Evolutionary conservation across 345 rosid species (phyloP).

Genomic region (Populus euphratica): DNA sequence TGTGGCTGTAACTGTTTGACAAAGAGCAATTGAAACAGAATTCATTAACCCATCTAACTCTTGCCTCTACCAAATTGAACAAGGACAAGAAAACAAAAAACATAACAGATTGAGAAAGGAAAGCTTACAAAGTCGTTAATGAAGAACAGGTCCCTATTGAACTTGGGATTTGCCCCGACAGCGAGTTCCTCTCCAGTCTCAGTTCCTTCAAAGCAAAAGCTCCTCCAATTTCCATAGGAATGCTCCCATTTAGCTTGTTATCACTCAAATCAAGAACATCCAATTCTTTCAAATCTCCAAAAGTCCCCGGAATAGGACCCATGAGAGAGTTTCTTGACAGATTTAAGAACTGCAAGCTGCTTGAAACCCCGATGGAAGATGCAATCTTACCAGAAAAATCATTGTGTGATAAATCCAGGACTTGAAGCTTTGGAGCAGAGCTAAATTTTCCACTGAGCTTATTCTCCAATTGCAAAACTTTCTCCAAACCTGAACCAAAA

Average conservation of each 20-base stretch:
- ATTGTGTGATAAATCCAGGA: conserved; percentile 74
- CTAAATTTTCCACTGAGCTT: conserved; percentile 25
- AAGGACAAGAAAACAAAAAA: conserved; percentile 5
- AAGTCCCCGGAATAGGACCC: conserved; percentile 49
- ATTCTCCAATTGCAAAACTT: conserved; percentile 34
- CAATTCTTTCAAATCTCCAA: conserved; percentile 59
- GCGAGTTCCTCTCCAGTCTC: conserved; percentile 55
- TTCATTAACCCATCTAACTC: conserved; percentile 6
- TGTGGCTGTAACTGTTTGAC: neutral
- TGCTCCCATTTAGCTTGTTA: conserved; percentile 60
- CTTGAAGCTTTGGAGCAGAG: conserved; percentile 47
- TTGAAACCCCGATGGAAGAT: conserved; percentile 40
- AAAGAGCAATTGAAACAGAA: neutral
- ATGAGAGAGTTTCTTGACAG: conserved; percentile 58
- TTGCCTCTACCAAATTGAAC: neutral
- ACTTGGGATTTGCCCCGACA: conserved; percentile 61
- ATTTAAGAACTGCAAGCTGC: conserved; percentile 54
- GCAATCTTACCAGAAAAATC: conserved; percentile 60
- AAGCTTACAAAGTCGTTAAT: conserved; percentile 65
- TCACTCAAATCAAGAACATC: conserved; percentile 65
- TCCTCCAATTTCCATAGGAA: conserved; percentile 68
- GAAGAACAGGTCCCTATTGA: conserved; percentile 57
- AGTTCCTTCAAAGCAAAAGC: conserved; percentile 63
- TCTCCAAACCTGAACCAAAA: conserved; percentile 34
- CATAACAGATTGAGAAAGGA: conserved; percentile 5